Base-by-base conservation (phyloP, 306 rosid genomes). In the Rosa chinensis region DNA sequence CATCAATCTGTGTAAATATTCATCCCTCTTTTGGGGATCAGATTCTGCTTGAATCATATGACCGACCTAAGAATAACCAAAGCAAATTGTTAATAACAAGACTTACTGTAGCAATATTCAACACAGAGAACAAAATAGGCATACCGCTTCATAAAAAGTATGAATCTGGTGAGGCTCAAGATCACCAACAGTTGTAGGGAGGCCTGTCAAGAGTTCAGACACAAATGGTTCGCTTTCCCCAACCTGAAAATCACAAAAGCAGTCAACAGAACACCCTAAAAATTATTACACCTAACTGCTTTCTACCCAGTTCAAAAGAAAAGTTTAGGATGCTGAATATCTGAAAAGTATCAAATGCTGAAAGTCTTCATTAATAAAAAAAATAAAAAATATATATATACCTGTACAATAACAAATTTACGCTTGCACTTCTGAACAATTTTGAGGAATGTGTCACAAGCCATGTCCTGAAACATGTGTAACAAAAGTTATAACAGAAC, bases 371-470 rank as follows among this genome's bases (percentile, higher is more conserved):
- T 48, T 43, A 32, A 6, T 7, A 43, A 13, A 49, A 63, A 5
- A 23, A 49, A 71, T 23, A 4, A 14, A 52, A 7, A 14, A 20
- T 17, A 47, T 47, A 47, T 11, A 1, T 5, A 59, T 84, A 91
- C 99, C 99, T 95, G 99, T 44, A 91, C 88, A 76, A 91, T 90
- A 20, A 95, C 98, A 81, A 95, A 95, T 82, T 95, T 95, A 3
- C 99, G 97, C 89, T 91, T 95, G 86, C 99, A 95, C 87, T 92
- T 95, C 85, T 91, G 97, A 75, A 95, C 98, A 58, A 95, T 95
- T 87, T 95, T 95, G 81, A 95, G 66, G 84, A 95, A 95, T 37
- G 99, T 95, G 85, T 95, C 99, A 39, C 99, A 95, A 4, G 99
- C 99, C 99, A 95, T 95, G 87, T 95, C 99, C 99, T 95, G 90